phyloP scores from a whole-genome alignment of 495 filamentous ascomycete species.

The Amphirosellinia nigrospora region DNA sequence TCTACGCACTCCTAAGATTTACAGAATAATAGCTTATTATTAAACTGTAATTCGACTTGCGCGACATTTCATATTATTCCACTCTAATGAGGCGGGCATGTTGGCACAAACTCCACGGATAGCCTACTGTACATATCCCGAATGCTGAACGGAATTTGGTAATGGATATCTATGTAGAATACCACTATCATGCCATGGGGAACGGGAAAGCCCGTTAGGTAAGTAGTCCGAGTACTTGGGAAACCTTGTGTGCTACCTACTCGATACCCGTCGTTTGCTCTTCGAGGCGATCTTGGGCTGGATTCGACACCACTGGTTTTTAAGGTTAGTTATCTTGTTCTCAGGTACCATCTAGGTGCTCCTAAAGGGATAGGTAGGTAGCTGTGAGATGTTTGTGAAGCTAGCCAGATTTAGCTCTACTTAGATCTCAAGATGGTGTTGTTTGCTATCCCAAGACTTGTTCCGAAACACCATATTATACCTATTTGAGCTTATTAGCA shows the following conservation, averaged over 20 bases:
- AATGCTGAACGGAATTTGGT: background rate
- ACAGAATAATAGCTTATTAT: too few species aligned
- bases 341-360: background rate
- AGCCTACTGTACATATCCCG: background rate
- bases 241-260: background rate
- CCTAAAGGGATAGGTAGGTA: background rate
- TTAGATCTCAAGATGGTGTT: conserved; percentile 3
- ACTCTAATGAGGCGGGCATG: background rate
- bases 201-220: background rate
- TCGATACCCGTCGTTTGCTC: background rate
- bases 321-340: background rate
- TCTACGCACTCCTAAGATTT: too few species aligned
- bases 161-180: background rate
- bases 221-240: background rate
- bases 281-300: background rate
- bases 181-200: background rate
- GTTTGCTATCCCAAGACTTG: conserved; percentile 1
- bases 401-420: background rate
- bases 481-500: background rate
- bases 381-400: background rate
- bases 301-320: too few species aligned
- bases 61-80: too few species aligned
- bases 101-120: background rate
- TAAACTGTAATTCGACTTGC: background rate
- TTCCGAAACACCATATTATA: background rate